Evolutionary conservation across 768 basidiomycete species (phyloP).

Genomic region (Boletus barrowsii): DNA sequence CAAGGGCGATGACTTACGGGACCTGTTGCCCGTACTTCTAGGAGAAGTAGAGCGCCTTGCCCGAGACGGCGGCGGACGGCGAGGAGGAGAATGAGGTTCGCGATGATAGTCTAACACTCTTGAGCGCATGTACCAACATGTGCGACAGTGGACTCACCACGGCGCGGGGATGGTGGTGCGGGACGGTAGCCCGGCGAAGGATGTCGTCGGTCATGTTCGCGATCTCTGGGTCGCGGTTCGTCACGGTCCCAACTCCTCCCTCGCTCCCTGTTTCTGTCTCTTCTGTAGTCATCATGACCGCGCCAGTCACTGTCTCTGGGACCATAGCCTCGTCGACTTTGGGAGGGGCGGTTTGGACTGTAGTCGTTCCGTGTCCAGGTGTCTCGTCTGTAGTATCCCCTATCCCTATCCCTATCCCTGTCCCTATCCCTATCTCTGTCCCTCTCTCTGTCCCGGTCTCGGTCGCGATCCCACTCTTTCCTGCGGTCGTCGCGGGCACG

Average conservation of each 20-base stretch:
- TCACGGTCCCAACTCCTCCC: constrained; percentile 25
- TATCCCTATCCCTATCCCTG: constrained; percentile 13
- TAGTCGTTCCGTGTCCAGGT: constrained; percentile 19
- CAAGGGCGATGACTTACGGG: constrained; percentile 20
- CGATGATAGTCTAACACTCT: constrained; percentile 12
- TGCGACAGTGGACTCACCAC: constrained; percentile 16
- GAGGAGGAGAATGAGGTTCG: constrained; percentile 8
- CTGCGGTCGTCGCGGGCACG: constrained; percentile 23
- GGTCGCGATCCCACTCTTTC: constrained; percentile 24
- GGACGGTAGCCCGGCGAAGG: constrained; percentile 19
- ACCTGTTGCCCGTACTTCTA: constrained; percentile 19
- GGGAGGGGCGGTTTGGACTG: constrained; percentile 11
- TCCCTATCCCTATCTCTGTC: constrained; percentile 11
- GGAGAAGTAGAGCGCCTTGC: constrained; percentile 24
- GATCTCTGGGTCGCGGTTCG: constrained; percentile 16
- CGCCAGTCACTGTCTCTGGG: constrained; percentile 18
- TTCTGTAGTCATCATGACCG: constrained; percentile 22
- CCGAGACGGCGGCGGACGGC: constrained; percentile 15
- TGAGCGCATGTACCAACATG: neutral
- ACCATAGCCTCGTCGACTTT: constrained; percentile 14
- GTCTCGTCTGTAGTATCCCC: constrained; percentile 17
- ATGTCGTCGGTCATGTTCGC: constrained; percentile 20
- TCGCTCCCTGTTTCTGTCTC: constrained; percentile 19
- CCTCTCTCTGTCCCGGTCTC: constrained; percentile 21
- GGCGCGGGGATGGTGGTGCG: constrained; percentile 23